Conservation (phyloP, 2,329 filamentous ascomycete species). For the Basipetospora sp. region DNA sequence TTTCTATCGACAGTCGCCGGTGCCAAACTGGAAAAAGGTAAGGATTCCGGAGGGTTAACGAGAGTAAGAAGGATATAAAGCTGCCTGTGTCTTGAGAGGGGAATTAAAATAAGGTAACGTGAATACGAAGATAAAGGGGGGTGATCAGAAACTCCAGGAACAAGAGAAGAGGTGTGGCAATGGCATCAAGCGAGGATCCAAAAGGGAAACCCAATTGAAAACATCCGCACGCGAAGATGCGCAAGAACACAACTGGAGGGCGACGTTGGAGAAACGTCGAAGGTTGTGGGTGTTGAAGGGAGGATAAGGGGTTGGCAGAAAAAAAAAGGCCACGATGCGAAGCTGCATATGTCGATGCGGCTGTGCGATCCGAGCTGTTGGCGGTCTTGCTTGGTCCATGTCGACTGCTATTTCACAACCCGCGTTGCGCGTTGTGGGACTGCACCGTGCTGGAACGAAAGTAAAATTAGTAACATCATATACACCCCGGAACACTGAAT, state of each 20-base stretch:
- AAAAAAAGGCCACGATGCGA: conserved; percentile 6
- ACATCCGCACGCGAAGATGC: background rate
- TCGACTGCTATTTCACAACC: no score
- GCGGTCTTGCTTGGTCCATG: no score
- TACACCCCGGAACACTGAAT: no score
- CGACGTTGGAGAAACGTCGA: no score
- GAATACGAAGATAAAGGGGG: no score
- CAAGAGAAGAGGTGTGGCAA: background rate
- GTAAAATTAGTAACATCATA: no score
- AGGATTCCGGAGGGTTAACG: background rate
- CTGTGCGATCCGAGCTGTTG: no score
- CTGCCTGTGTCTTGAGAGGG: no score
- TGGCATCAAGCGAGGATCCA: background rate
- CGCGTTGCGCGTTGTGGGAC: no score
- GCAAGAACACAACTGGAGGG: background rate
- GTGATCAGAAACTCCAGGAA: background rate
- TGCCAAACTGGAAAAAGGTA: background rate
- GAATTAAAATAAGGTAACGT: no score
- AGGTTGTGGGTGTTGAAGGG: background rate
- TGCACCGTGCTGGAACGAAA: no score
- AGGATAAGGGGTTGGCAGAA: background rate
- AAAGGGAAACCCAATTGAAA: background rate
- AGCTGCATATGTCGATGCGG: background rate
- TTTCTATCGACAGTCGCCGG: no score
- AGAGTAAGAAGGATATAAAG: conserved; percentile 4